Percentiles rank a stretch among this genome's conserved stretches.
Evolutionary conservation across 2,329 filamentous ascomycete species (phyloP).

Genomic region (Triangularia setosa): DNA sequence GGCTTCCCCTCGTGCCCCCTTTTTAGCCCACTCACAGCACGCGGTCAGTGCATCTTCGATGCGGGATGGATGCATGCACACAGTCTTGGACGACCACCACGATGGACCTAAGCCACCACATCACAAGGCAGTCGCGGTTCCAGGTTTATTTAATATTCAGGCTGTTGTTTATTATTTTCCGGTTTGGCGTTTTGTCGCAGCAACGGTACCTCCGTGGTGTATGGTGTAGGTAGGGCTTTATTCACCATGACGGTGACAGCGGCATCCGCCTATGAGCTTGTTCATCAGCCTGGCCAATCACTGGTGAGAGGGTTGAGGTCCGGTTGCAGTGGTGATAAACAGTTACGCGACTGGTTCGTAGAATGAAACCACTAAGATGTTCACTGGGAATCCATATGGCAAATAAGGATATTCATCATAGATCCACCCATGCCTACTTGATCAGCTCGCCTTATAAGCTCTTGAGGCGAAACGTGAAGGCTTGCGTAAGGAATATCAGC

Average conservation of each 20-base stretch:
- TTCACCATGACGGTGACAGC: neutral
- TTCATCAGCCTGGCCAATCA: neutral
- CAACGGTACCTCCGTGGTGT: too few species aligned
- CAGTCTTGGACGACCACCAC: neutral
- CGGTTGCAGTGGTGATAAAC: neutral
- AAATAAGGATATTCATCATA: neutral
- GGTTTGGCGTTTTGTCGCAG: neutral
- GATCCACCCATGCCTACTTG: neutral
- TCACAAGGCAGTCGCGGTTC: neutral
- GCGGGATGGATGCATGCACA: neutral
- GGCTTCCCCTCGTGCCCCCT: neutral
- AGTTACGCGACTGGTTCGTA: constrained; percentile 1
- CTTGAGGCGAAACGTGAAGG: neutral
- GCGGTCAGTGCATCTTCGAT: neutral
- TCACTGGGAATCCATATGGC: neutral
- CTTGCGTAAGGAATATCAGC: too few species aligned
- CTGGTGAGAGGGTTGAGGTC: neutral
- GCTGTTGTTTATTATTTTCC: neutral
- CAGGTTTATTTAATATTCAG: neutral
- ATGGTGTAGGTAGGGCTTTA: too few species aligned
- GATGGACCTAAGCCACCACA: neutral
- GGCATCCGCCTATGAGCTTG: neutral
- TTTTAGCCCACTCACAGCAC: neutral
- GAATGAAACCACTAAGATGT: neutral
- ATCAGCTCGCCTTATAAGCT: neutral